Evolutionary conservation across 345 rosid genomes (phyloP), one percentile per base, ranked within the genome.

Genomic region (Dovyalis caffra): DNA sequence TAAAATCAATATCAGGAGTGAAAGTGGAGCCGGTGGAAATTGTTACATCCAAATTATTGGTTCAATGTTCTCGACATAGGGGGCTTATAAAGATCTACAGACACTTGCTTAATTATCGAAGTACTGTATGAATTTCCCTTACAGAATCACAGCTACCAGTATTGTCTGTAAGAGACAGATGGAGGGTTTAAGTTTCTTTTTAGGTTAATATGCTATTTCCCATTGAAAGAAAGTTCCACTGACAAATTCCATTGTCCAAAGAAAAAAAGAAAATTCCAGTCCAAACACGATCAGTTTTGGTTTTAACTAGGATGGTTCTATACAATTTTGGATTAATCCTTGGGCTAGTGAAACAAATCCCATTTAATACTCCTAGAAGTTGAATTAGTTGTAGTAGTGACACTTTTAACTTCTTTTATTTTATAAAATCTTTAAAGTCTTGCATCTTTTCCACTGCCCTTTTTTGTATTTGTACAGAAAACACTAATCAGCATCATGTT

Each of bases 31-130:
- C 98, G 18, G 94, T 95, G 53, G 99, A 95, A 82, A 92, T 87
- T 73, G 92, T 86, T 47, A 85, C 97, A 34, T 91, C 99, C 77
- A 95, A 95, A 84, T 87, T 95, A 78, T 90, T 95, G 83, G 99
- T 95, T 75, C 99, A 95, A 71, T 95, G 99, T 82, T 92, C 97
- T 78, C 94, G 99, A 71, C 99, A 95, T 78, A 86, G 88, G 68
- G 91, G 96, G 40, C 94, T 95, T 64, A 88, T 92, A 84, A 95
- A 92, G 88, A 95, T 95, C 81, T 92, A 95, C 84, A 84, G 88
- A 62, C 98, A 95, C 88, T 79, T 95, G 84, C 99, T 95, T 71
- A 90, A 95, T 83, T 91, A 91, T 84, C 88, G 78, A 86, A 95
- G 99, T 95, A 92, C 77, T 29, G 76, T 71, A 68, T 43, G 72